These are phyloP conservation scores for Ophiostoma angusticollis DNA, from an alignment of 2,329 filamentous ascomycete genomes.

Conservation along the genomic window DNA sequence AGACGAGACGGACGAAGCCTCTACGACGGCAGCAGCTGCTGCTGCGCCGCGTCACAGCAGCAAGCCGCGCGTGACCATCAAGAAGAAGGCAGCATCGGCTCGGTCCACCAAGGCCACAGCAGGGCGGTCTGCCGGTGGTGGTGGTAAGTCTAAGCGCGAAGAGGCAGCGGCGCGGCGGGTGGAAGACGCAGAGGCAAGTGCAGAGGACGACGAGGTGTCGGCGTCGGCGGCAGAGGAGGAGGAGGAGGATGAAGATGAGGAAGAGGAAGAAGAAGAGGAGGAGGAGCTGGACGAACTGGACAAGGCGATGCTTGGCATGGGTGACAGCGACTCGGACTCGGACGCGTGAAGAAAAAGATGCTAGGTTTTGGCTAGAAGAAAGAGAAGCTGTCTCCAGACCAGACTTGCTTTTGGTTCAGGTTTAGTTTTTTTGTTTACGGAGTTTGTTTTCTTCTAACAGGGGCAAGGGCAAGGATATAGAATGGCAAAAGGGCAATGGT, in stretches of 20 bases:
- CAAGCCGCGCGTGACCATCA: constrained; percentile 5
- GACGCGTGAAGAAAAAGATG: constrained; percentile 10
- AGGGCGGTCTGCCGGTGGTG: too few species aligned
- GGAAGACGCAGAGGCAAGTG: constrained; percentile 18
- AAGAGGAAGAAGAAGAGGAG: constrained; percentile 30
- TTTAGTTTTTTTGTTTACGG: not conserved
- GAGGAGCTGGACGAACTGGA: constrained; percentile 31
- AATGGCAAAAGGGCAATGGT: too few species aligned
- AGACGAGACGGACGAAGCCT: constrained; percentile 1
- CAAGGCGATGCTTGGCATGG: constrained; percentile 23
- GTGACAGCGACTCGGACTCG: constrained; percentile 22
- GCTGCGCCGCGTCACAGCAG: too few species aligned
- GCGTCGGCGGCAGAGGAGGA: not conserved
- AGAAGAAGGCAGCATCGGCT: not conserved
- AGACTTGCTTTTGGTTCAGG: not conserved
- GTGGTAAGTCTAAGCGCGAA: too few species aligned
- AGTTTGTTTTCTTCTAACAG: too few species aligned
- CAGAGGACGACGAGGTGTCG: not conserved
- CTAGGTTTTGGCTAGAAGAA: not conserved
- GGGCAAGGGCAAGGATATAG: too few species aligned
- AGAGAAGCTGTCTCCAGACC: too few species aligned
- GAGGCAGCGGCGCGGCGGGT: constrained; percentile 34
- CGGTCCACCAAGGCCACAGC: not conserved
- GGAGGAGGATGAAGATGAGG: constrained; percentile 12
- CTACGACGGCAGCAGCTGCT: not conserved